phyloP scores from a whole-genome alignment of 208 protist species.

The Porcisia hertigi region DNA sequence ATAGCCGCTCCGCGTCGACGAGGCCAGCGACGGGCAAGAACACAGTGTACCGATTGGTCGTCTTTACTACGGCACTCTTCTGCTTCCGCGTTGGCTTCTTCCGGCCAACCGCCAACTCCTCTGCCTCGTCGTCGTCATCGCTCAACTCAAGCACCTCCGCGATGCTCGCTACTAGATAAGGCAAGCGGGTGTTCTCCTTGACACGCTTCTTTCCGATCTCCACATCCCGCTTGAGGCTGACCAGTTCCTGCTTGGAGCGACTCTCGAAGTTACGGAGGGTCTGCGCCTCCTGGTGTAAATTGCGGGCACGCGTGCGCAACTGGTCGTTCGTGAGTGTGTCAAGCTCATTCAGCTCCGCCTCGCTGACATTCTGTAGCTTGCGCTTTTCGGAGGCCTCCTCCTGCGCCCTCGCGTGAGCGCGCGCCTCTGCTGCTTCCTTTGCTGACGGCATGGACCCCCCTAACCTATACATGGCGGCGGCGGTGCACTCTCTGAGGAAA shows the following conservation, averaged over 20 bases:
- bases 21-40: conserved; percentile 99
- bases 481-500: background rate
- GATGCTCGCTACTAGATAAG: conserved; percentile 88
- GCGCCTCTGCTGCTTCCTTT: conserved; percentile 29
- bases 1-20: conserved; percentile 96
- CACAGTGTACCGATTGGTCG: conserved; percentile 98
- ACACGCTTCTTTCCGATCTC: conserved; percentile 71
- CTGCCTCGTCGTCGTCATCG: conserved; percentile 74
- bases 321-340: conserved; percentile 79
- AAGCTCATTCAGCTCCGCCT: conserved; percentile 68
- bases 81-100: conserved; percentile 69
- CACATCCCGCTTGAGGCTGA: conserved; percentile 58
- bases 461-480: too few species aligned
- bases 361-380: conserved; percentile 38
- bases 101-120: conserved; percentile 73
- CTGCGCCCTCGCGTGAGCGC: conserved; percentile 27
- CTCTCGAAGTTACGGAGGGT: conserved; percentile 62
- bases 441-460: conserved; percentile 26
- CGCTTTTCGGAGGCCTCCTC: conserved; percentile 29
- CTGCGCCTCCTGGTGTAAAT: conserved; percentile 75
- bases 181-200: conserved; percentile 83
- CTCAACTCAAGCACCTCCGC: conserved; percentile 85
- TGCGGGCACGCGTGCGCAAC: conserved; percentile 49
- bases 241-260: conserved; percentile 55
- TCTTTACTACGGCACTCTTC: conserved; percentile 99